A percentile compares a stretch with the other conserved stretches of the same genome.
phyloP scores from a whole-genome alignment of 2,329 filamentous ascomycete species.

The Penicillium sp. region DNA sequence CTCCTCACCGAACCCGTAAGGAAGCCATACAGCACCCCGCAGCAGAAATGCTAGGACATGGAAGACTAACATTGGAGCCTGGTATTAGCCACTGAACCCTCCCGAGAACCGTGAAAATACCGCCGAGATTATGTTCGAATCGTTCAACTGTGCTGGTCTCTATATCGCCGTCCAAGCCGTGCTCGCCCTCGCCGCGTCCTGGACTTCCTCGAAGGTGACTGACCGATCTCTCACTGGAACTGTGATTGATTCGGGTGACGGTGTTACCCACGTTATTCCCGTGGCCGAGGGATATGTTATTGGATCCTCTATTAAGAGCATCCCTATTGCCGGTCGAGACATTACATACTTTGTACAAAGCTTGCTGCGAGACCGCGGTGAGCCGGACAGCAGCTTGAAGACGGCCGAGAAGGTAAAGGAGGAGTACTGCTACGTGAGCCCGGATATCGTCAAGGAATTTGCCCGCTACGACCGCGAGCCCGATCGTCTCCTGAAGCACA shows the following conservation, averaged over 20 bases:
- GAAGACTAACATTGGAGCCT: conserved; percentile 12
- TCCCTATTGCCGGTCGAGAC: conserved; percentile 95
- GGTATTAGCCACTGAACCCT: conserved; percentile 81
- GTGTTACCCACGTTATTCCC: conserved; percentile 98
- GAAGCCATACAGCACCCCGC: conserved; percentile 6
- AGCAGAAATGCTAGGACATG: conserved; percentile 3
- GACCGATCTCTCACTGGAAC: conserved; percentile 95
- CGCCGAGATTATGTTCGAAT: conserved; percentile 99
- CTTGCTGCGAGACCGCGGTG: conserved; percentile 90
- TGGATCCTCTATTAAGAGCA: conserved; percentile 98
- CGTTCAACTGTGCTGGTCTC: conserved; percentile 97
- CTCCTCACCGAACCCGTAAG: conserved; percentile 93
- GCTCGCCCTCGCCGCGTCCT: conserved; percentile 92
- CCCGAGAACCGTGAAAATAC: conserved; percentile 99
- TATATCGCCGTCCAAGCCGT: conserved; percentile 99
- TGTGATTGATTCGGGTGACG: conserved; percentile 97
- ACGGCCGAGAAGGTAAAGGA: conserved; percentile 99
- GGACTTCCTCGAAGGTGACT: conserved; percentile 97
- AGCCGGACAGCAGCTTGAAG: conserved; percentile 95
- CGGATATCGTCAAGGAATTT: conserved; percentile 99
- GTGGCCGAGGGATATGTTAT: conserved; percentile 99
- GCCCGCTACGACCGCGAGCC: conserved; percentile 91
- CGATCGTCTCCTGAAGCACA: conserved; percentile 87
- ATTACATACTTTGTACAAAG: conserved; percentile 99
- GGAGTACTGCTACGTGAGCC: conserved; percentile 97